A percentile compares a stretch with the other conserved stretches of the same genome.
phyloP scores from a whole-genome alignment of 2,329 filamentous ascomycete genomes.

The Aureobasidium mangrovei region DNA sequence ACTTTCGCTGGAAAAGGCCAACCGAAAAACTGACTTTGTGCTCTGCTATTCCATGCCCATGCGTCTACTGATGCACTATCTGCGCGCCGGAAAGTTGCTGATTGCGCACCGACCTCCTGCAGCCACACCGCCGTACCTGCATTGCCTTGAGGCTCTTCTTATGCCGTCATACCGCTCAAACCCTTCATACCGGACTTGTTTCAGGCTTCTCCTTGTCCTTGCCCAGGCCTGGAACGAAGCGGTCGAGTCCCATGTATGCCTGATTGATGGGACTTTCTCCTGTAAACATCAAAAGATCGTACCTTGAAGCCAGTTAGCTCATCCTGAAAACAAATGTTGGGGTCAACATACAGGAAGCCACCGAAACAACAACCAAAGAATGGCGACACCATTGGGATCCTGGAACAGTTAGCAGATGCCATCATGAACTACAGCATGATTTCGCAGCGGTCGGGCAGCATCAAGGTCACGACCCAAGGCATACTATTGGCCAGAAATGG shows the following conservation, averaged over 20 bases:
- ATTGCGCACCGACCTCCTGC: constrained; percentile 4
- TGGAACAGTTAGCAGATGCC: constrained; percentile 22
- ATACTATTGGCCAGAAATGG: no score
- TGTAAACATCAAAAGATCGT: constrained; percentile 60
- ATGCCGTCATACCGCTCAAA: constrained; percentile 2
- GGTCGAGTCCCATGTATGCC: constrained; percentile 54
- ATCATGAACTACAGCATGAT: no score
- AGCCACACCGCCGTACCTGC: constrained; percentile 7
- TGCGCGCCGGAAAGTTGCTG: neutral
- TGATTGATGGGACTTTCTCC: constrained; percentile 63
- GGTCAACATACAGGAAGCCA: constrained; percentile 40
- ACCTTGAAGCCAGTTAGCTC: constrained; percentile 23
- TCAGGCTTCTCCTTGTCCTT: constrained; percentile 7
- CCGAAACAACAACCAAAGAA: constrained; percentile 57
- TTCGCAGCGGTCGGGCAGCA: no score
- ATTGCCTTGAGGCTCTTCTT: neutral
- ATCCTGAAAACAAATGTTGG: no score
- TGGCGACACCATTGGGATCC: constrained; percentile 63
- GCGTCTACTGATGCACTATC: neutral
- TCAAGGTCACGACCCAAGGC: no score
- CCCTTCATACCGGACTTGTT: neutral
- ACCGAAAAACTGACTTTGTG: neutral
- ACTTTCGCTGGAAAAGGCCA: neutral
- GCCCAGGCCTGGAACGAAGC: constrained; percentile 26
- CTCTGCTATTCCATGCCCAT: neutral